phyloP scores from a whole-genome alignment of 73 alveolate species.

The Tetrahymena borealis region DNA sequence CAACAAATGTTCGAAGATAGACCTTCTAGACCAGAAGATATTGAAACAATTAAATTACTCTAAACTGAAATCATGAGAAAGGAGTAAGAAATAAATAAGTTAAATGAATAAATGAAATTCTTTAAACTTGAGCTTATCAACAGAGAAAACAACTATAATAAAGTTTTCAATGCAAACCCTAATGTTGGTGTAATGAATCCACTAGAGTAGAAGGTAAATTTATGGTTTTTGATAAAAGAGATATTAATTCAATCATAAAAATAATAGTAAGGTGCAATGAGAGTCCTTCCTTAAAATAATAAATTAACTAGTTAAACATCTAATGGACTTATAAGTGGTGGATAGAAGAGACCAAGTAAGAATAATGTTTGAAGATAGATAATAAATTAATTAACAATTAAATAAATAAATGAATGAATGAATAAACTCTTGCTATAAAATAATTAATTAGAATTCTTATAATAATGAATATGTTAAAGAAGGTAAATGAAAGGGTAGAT shows the following conservation, averaged over 20 bases:
- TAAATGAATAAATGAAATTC: slow-evolving; percentile 91
- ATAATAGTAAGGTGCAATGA: neutral
- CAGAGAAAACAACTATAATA: slow-evolving; percentile 88
- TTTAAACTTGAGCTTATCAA: slow-evolving; percentile 89
- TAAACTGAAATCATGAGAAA: slow-evolving; percentile 48
- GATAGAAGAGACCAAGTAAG: neutral
- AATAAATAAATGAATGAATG: neutral
- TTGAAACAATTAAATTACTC: slow-evolving; percentile 44
- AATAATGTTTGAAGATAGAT: neutral
- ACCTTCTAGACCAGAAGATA: slow-evolving; percentile 37
- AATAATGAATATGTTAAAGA: too few relatives aligned
- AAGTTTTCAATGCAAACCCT: slow-evolving; percentile 54
- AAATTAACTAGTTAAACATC: neutral
- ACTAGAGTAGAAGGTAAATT: slow-evolving; percentile 4
- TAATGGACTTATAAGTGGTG: neutral
- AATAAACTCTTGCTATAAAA: too few relatives aligned
- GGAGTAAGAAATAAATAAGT: slow-evolving; percentile 68
- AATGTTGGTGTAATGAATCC: slow-evolving; percentile 32
- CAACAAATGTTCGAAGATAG: slow-evolving; percentile 28
- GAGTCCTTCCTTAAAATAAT: neutral
- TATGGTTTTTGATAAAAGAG: neutral
- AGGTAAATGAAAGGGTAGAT: too few relatives aligned
- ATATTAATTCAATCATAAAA: neutral
- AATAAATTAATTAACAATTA: neutral
- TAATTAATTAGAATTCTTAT: too few relatives aligned